Evolutionary conservation across 2,329 filamentous ascomycete genomes (phyloP), one percentile per base, ranked within the genome.

Genomic region (Cladosporium cucumerinum): DNA sequence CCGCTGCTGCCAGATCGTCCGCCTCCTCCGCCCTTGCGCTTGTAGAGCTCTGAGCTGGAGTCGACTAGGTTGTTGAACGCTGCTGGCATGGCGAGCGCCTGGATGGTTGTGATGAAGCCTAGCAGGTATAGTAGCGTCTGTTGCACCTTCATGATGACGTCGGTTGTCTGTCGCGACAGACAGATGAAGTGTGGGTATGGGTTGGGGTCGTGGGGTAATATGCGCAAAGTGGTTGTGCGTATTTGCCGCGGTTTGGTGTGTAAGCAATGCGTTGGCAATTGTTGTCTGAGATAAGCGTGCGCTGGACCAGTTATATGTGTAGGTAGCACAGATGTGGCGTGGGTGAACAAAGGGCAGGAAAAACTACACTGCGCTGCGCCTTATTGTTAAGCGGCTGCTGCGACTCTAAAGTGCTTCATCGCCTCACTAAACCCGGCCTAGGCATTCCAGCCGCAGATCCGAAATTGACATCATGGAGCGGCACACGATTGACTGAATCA

Each of bases 11-110:
- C 74, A 30, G 80, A 77, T n/a, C 81, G 78, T 6, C 81, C 78
- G 34, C 76, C 74, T 39, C 79, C 75, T 36, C 78, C 79, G 26
- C 82, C 82, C 71, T 81, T 82, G 63, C 83, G 79, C 70, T 84
- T 85, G 69, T 71, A 74, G 21, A 75, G 72, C 52, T 72, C 68
- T 61, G 66, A 69, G n/a, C 68, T 62, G 25, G 69, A 63, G 25
- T 71, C 69, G 64, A 80, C 77, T 30, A 83, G 69, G 7, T 66
- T 64, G 46, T 69, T 69, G 64, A 72, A 66, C 21, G 69, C 67
- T n/a, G 70, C 65, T 21, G 73, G 75, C 10, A 74, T 57, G 5
- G 72, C 69, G 66, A 76, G 68, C 4, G 72, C 73, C 64, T 75
- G 71, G 52, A 74, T 72, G 26, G 69, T 70, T 10, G 73, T 72